Base-by-base conservation (phyloP, 179 eudicot genomes). In the Silene vulgaris region DNA sequence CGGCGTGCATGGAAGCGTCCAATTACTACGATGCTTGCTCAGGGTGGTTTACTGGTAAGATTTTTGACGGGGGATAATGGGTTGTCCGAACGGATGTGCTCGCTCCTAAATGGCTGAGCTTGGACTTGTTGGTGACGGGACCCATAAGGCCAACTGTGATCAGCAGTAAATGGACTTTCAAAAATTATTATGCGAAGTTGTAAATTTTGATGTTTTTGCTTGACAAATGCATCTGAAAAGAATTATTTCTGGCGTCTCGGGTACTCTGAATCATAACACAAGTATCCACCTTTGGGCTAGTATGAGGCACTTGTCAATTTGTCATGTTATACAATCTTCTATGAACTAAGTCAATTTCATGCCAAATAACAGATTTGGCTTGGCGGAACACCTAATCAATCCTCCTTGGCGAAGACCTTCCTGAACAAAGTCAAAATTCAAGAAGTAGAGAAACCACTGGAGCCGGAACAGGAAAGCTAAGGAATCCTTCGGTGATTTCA, bases 61-160 rank as follows among this genome's bases (percentile, higher is more conserved):
- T 72, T 64, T 32, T 45, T 21, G 20, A 19, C 65, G 1, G 57
- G 60, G 99, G 83, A 78, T 89, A 74, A 95, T 97, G 59, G 99
- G 99, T 13, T 95, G 99, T 82, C 97, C 99, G 8, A 95, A 95
- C 78, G 97, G 99, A 37, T 92, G 99, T 85, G 97, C 99, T 65
- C 85, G 99, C 67, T 97, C 99, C 16, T 95, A 95, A 86, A 89
- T 95, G 97, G 99, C 97, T 80, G 99, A 95, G 82, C 96, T 95
- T 72, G 99, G 99, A 78, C 84, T 95, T 69, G 99, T 92, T 80
- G 97, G 99, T 76, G 99, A 95, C 87, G 97, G 99, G 76, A 97
- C 99, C 56, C 86, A 93, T 80, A 90, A 2, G n/a, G n/a, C n/a
- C n/a, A n/a, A n/a, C n/a, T n/a, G 99, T 81, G 92, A 95, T 80